Conservation (phyloP, 805 yeast species). For the Yamadazyma endophytica region DNA sequence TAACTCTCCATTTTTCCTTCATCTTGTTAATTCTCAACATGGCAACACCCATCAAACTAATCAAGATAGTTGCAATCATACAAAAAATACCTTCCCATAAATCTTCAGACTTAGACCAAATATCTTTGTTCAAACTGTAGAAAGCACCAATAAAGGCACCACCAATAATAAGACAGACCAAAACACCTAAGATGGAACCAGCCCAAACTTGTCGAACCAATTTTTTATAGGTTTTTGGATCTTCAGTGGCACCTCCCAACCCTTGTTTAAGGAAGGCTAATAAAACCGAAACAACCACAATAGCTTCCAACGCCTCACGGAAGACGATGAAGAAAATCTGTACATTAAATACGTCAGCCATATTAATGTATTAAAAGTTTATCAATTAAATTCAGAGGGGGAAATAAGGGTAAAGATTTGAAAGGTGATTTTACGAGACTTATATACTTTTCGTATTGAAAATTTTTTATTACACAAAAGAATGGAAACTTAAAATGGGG, state of each 20-base stretch:
- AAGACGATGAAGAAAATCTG: conserved; percentile 85
- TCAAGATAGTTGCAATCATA: conserved; percentile 83
- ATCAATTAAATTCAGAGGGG: no score
- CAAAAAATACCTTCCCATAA: conserved; percentile 97
- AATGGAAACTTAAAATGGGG: no score
- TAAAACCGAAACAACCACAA: conserved; percentile 84
- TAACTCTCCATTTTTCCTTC: conserved; percentile 96
- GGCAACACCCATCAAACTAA: conserved; percentile 92
- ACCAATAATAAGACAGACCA: conserved; percentile 80
- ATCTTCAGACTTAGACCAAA: conserved; percentile 86
- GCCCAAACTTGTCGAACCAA: conserved; percentile 81
- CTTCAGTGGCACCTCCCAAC: conserved; percentile 52
- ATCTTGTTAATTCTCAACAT: conserved; percentile 93
- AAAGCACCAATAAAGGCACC: conserved; percentile 93
- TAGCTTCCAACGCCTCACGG: conserved; percentile 93
- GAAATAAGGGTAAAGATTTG: conserved; percentile 6
- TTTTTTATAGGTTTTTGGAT: conserved; percentile 51
- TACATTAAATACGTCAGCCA: conserved; percentile 51
- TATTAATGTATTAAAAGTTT: no score
- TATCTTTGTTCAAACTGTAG: conserved; percentile 73
- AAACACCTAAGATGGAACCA: conserved; percentile 71
- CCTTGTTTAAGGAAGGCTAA: conserved; percentile 90
- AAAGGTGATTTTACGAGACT: no score
- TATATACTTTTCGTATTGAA: no score
- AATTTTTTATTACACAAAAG: no score